Evolutionary conservation across 176 grass and related monocot species (phyloP).

Genomic region (Phragmites australis): DNA sequence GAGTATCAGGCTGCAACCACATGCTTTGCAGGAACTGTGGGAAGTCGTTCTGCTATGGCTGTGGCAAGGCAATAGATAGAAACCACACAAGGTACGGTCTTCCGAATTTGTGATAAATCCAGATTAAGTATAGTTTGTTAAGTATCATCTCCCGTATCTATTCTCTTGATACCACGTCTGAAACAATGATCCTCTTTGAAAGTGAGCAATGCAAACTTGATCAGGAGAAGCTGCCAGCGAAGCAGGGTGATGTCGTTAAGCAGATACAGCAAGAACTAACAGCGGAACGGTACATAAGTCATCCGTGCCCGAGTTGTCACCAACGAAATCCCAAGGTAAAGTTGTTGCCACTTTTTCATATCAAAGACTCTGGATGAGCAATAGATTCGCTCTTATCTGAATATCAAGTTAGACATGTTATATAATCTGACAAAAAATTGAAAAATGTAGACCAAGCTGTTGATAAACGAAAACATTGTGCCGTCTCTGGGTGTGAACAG

Average conservation of each 20-base stretch:
- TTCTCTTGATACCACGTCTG: not conserved
- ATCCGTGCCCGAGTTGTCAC: constrained; percentile 33
- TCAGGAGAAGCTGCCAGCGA: not conserved
- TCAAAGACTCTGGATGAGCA: not conserved
- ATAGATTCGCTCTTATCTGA: not conserved
- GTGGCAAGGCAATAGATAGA: constrained; percentile 44
- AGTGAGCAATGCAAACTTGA: constrained; percentile 33
- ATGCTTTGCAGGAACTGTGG: constrained; percentile 50
- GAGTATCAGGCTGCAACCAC: constrained; percentile 57
- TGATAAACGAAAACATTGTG: not conserved
- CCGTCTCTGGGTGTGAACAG: constrained; percentile 41
- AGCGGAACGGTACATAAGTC: not conserved
- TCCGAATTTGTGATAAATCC: not conserved
- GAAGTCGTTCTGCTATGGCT: constrained; percentile 50
- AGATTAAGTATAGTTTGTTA: not conserved
- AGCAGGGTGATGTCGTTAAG: not conserved
- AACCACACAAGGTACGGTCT: constrained; percentile 37
- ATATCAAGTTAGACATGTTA: not conserved
- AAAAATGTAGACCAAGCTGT: not conserved
- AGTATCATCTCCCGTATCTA: not conserved
- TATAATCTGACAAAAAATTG: not conserved
- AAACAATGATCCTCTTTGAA: constrained; percentile 13
- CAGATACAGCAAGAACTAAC: constrained; percentile 6
- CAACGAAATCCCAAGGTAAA: constrained; percentile 45
- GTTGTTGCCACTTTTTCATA: not conserved